Evolutionary conservation across 225 moss, liverwort and hornwort species (phyloP).

Genomic region (Physcomitrellopsis africana): DNA sequence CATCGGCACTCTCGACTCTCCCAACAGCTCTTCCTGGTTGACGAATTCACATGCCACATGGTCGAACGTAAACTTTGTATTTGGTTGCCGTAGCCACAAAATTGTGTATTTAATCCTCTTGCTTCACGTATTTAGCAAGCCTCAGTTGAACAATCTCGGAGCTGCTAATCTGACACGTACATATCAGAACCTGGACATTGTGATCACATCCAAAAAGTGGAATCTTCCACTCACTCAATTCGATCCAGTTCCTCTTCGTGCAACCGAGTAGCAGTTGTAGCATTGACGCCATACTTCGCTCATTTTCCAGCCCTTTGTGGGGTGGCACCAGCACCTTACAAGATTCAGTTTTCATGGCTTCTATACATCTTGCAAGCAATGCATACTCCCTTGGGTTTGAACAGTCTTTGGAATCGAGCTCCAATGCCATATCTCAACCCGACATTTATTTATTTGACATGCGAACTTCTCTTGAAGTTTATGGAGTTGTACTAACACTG

Average conservation of each 20-base stretch:
- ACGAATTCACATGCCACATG: slow-evolving; percentile 88
- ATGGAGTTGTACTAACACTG: no score
- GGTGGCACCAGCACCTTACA: background rate
- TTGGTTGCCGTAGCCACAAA: slow-evolving; percentile 85
- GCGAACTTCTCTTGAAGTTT: no score
- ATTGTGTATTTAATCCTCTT: slow-evolving; percentile 87
- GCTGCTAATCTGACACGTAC: slow-evolving; percentile 70
- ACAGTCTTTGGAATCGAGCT: no score
- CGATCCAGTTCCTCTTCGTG: background rate
- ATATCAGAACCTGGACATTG: slow-evolving; percentile 83
- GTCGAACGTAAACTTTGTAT: slow-evolving; percentile 90
- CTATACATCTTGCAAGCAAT: background rate
- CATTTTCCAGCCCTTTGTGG: slow-evolving; percentile 51
- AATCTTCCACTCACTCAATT: slow-evolving; percentile 72
- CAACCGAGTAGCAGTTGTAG: slow-evolving; percentile 8
- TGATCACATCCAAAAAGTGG: slow-evolving; percentile 83
- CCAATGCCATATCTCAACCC: no score
- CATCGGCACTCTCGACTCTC: slow-evolving; percentile 92
- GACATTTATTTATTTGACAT: no score
- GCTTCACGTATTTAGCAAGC: slow-evolving; percentile 66
- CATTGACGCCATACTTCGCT: slow-evolving; percentile 34
- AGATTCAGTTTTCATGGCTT: no score
- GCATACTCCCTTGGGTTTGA: no score
- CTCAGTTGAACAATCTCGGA: slow-evolving; percentile 67
- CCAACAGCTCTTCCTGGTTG: slow-evolving; percentile 80